A percentile compares a stretch with the other conserved stretches of the same genome.
Conservation (phyloP, 345 rosid species). For the Eucalyptus rudis region DNA sequence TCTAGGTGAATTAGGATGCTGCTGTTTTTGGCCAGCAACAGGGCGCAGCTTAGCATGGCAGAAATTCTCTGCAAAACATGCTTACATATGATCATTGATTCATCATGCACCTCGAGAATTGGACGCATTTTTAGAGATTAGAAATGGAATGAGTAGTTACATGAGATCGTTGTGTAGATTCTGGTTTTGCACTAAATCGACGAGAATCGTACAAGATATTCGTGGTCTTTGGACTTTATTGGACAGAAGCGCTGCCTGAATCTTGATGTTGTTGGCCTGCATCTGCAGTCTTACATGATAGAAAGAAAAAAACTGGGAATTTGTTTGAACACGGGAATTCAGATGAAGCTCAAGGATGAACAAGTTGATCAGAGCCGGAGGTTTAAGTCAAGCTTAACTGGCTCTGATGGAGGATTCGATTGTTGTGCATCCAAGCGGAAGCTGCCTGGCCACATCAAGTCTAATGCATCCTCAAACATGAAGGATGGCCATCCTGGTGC, state of each 20-base stretch:
- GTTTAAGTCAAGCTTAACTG: neutral
- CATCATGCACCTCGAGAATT: neutral
- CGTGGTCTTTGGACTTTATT: neutral
- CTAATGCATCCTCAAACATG: slow-evolving; percentile 22
- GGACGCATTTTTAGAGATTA: neutral
- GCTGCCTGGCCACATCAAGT: slow-evolving; percentile 68
- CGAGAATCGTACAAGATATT: neutral
- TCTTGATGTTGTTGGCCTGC: neutral
- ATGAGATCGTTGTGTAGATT: neutral
- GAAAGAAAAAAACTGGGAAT: neutral
- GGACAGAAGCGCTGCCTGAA: neutral
- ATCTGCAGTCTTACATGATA: neutral
- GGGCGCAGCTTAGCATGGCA: neutral
- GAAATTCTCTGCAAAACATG: neutral
- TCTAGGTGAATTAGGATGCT: neutral
- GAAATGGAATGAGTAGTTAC: neutral
- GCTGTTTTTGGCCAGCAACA: neutral
- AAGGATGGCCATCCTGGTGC: slow-evolving; percentile 25
- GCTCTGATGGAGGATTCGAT: neutral
- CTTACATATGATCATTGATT: neutral
- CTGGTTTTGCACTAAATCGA: neutral
- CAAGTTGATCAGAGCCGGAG: neutral
- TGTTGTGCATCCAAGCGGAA: slow-evolving; percentile 38
- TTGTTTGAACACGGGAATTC: neutral
- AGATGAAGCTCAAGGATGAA: neutral